Evolutionary conservation across 768 basidiomycete species (phyloP).

Genomic region (Myochromella boudieri): DNA sequence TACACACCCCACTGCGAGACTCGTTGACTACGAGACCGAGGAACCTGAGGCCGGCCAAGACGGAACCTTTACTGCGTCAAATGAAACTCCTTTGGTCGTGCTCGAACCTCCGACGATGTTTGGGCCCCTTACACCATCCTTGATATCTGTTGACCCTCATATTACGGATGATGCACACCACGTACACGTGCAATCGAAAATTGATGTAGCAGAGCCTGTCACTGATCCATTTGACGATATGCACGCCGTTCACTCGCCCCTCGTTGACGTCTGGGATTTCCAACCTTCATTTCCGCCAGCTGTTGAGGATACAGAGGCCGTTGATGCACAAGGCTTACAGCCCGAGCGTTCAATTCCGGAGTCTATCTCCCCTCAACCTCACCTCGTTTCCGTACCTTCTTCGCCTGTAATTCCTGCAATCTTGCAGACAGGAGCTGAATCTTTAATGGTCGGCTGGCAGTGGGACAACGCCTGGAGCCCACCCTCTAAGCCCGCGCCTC

Average conservation of each 20-base stretch:
- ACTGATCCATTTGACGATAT: slow-evolving; percentile 15
- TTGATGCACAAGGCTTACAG: neutral
- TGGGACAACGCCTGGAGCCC: slow-evolving; percentile 16
- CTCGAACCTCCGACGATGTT: neutral
- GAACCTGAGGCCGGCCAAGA: neutral
- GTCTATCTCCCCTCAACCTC: neutral
- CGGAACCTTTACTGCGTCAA: neutral
- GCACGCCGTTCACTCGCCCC: slow-evolving; percentile 3
- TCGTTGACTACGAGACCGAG: slow-evolving; percentile 9
- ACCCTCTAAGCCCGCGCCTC: neutral
- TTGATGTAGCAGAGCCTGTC: neutral
- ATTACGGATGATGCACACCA: neutral
- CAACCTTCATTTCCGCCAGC: neutral
- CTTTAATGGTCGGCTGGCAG: slow-evolving; percentile 6
- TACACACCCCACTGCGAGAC: neutral
- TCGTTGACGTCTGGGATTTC: neutral
- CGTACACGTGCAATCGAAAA: neutral
- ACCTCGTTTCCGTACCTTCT: no score
- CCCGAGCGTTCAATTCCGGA: no score
- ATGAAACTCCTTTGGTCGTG: neutral
- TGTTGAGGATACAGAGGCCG: neutral
- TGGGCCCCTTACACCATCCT: neutral
- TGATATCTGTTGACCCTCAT: neutral
- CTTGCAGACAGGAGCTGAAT: neutral
- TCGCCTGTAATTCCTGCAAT: neutral